Evolutionary conservation across 2,329 filamentous ascomycete species (phyloP).

Genomic region (Xylariaceae sp.): DNA sequence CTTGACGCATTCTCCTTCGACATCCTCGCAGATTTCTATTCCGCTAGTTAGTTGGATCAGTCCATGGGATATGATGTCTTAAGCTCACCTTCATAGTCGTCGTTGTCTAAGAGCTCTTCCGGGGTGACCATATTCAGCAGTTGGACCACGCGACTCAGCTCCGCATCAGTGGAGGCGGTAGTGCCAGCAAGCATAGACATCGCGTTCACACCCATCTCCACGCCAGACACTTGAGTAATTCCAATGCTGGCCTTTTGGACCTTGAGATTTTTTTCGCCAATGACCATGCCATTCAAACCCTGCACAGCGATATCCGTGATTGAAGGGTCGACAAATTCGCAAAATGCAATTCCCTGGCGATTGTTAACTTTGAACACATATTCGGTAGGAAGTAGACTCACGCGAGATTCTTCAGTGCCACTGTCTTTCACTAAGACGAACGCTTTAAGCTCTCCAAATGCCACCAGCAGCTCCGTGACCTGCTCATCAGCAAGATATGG

Average conservation of each 20-base stretch:
- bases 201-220: conserved; percentile 94
- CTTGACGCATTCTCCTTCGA: conserved; percentile 88
- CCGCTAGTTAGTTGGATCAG: conserved; percentile 39
- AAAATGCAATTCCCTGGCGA: conserved; percentile 84
- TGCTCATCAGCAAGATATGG: conserved; percentile 85
- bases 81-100: conserved; percentile 84
- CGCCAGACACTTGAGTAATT: conserved; percentile 82
- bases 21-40: conserved; percentile 91
- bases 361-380: conserved; percentile 21
- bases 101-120: conserved; percentile 87
- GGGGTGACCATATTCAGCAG: conserved; percentile 97
- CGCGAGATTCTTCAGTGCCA: conserved; percentile 78
- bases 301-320: conserved; percentile 83
- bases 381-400: conserved; percentile 44
- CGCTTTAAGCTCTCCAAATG: conserved; percentile 89
- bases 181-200: conserved; percentile 98
- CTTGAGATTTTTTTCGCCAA: conserved; percentile 81
- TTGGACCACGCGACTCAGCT: conserved; percentile 80
- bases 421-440: conserved; percentile 87
- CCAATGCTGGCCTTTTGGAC: conserved; percentile 88
- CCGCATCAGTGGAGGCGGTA: conserved; percentile 65
- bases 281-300: conserved; percentile 86
- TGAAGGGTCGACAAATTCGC: conserved; percentile 78
- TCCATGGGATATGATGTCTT: neutral
- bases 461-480: conserved; percentile 80